phyloP scores from a whole-genome alignment of 2,329 filamentous ascomycete genomes.

The Rugonectria rugulosa region DNA sequence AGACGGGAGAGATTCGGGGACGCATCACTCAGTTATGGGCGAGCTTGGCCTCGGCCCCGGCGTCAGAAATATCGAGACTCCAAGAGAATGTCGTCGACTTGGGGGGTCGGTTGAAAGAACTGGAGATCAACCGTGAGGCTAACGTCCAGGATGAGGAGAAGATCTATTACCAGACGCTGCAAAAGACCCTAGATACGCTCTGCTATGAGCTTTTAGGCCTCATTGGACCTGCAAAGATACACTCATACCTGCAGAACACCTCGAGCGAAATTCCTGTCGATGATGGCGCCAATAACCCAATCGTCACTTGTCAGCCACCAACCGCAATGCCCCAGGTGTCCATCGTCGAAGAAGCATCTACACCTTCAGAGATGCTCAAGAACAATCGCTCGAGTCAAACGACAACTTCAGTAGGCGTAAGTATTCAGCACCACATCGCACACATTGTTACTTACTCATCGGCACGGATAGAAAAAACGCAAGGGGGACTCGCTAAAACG shows the following conservation, averaged over 20 bases:
- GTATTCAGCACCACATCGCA: not conserved
- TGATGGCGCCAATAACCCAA: not conserved
- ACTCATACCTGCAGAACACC: not conserved
- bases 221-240: not conserved
- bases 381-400: not conserved
- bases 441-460: not conserved
- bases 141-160: not conserved
- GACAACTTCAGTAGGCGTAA: not conserved
- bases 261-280: not conserved
- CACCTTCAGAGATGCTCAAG: not conserved
- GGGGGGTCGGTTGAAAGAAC: slow-evolving; percentile 12
- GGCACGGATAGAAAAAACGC: not conserved
- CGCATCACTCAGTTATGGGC: not conserved
- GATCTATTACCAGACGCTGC: not conserved
- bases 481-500: not conserved
- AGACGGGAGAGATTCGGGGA: not conserved
- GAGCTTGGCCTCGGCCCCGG: not conserved
- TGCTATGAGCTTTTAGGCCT: not conserved
- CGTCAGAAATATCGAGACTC: not conserved
- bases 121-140: slow-evolving; percentile 10
- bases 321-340: not conserved
- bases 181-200: slow-evolving; percentile 3
- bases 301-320: not conserved
- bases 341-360: not conserved
- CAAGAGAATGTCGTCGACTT: not conserved